Evolutionary conservation across 768 basidiomycete genomes (phyloP).

Genomic region (Mycena vulgaris): DNA sequence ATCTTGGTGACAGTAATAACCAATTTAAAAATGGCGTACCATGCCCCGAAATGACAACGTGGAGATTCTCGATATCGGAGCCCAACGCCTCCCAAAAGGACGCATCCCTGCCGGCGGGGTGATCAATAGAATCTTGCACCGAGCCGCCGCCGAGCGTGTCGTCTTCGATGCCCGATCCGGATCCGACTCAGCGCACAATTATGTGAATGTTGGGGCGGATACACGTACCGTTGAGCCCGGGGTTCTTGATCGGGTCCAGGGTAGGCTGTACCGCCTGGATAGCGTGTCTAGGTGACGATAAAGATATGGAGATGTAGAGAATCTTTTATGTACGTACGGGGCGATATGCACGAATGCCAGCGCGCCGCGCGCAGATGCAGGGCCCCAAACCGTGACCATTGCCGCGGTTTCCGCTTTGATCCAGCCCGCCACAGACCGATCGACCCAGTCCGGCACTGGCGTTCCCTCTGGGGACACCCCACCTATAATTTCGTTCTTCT

Average conservation of each 20-base stretch:
- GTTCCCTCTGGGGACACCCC: background rate
- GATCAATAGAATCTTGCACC: conserved; percentile 6
- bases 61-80: conserved; percentile 69
- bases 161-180: background rate
- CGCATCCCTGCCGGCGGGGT: conserved; percentile 56
- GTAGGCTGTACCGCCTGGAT: conserved; percentile 8
- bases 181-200: too few relatives aligned
- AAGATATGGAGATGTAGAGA: too few relatives aligned
- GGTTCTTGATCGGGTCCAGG: background rate
- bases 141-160: conserved; percentile 11
- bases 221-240: conserved; percentile 3
- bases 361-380: background rate
- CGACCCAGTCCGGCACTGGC: conserved; percentile 39
- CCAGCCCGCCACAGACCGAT: conserved; percentile 74
- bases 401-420: conserved; percentile 61
- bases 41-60: conserved; percentile 80
- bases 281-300: background rate
- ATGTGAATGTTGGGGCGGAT: too few relatives aligned
- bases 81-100: conserved; percentile 77
- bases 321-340: conserved; percentile 3
- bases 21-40: conserved; percentile 54
- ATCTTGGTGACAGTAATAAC: background rate
- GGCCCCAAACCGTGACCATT: background rate
- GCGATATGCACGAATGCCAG: conserved; percentile 16
- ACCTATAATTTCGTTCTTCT: too few relatives aligned